A percentile compares a stretch with the other conserved stretches of the same genome.
phyloP scores from a whole-genome alignment of 176 grass and related monocot species.

The Ensete ventricosum region DNA sequence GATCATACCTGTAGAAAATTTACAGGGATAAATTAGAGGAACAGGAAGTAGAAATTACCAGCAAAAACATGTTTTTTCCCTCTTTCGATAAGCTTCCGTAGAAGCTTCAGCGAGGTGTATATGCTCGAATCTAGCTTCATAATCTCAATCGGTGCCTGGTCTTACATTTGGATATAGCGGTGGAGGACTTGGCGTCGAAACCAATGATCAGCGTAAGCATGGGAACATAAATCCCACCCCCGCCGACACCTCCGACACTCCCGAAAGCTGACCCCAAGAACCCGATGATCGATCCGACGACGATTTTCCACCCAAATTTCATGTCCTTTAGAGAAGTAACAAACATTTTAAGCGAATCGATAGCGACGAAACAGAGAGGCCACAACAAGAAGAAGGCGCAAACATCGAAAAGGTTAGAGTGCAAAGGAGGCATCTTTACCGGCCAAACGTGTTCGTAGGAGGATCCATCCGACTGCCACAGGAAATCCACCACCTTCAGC shows the following conservation, averaged over 20 bases:
- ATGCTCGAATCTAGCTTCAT: neutral
- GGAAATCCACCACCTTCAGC: slow-evolving; percentile 37
- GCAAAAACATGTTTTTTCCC: neutral
- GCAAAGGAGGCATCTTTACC: neutral
- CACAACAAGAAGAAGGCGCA: neutral
- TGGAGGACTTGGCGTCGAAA: slow-evolving; percentile 24
- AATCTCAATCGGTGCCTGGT: neutral
- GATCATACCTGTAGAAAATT: slow-evolving; percentile 48
- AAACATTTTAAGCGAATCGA: neutral
- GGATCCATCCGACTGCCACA: slow-evolving; percentile 29
- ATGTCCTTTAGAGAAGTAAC: slow-evolving; percentile 13
- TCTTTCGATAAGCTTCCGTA: neutral
- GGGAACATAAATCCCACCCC: slow-evolving; percentile 26
- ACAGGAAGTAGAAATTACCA: neutral
- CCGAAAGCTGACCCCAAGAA: slow-evolving; percentile 26
- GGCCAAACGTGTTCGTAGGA: slow-evolving; percentile 27
- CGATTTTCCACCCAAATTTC: slow-evolving; percentile 22
- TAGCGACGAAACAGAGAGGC: neutral
- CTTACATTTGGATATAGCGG: slow-evolving; percentile 27
- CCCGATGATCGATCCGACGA: slow-evolving; percentile 21
- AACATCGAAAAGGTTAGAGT: neutral
- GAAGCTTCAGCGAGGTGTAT: neutral
- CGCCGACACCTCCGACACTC: slow-evolving; percentile 24
- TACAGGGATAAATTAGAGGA: neutral
- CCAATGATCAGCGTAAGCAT: slow-evolving; percentile 29